phyloP scores from a whole-genome alignment of 2,329 filamentous ascomycete species.

The Sordariomycetes sp. region DNA sequence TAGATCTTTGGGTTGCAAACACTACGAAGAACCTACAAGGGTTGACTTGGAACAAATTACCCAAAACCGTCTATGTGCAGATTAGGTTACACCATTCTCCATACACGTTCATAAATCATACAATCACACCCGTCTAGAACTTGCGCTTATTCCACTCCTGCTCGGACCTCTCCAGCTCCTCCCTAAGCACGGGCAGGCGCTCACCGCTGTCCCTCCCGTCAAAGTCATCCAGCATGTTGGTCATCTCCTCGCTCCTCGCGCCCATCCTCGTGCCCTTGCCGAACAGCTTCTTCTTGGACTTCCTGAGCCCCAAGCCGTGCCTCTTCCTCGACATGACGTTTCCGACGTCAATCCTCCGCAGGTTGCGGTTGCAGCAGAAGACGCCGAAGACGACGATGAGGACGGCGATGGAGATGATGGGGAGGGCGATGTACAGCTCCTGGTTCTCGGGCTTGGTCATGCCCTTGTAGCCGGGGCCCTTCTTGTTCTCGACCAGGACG shows the following conservation, averaged over 20 bases:
- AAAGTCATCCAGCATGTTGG: slow-evolving; percentile 7
- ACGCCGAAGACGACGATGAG: slow-evolving; percentile 39
- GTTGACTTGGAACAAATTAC: background rate
- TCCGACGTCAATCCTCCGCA: slow-evolving; percentile 37
- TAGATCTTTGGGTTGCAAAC: background rate
- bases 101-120: background rate
- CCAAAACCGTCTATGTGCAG: background rate
- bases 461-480: slow-evolving; percentile 18
- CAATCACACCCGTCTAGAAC: slow-evolving; percentile 5
- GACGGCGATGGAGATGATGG: slow-evolving; percentile 35
- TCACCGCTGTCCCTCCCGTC: slow-evolving; percentile 25
- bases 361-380: slow-evolving; percentile 43
- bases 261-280: slow-evolving; percentile 7
- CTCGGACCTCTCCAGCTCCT: slow-evolving; percentile 38
- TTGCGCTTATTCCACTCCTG: slow-evolving; percentile 21
- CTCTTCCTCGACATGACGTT: slow-evolving; percentile 37
- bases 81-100: too few relatives aligned
- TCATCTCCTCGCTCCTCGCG: slow-evolving; percentile 4
- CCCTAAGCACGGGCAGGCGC: slow-evolving; percentile 32
- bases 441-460: slow-evolving; percentile 21
- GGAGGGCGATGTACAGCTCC: slow-evolving; percentile 42
- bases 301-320: slow-evolving; percentile 32
- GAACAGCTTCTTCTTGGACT: slow-evolving; percentile 23
- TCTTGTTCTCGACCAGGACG: slow-evolving; percentile 26
- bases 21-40: background rate